Evolutionary conservation across 2,329 filamentous ascomycete species (phyloP).

Genomic region (Botryotinia convoluta): DNA sequence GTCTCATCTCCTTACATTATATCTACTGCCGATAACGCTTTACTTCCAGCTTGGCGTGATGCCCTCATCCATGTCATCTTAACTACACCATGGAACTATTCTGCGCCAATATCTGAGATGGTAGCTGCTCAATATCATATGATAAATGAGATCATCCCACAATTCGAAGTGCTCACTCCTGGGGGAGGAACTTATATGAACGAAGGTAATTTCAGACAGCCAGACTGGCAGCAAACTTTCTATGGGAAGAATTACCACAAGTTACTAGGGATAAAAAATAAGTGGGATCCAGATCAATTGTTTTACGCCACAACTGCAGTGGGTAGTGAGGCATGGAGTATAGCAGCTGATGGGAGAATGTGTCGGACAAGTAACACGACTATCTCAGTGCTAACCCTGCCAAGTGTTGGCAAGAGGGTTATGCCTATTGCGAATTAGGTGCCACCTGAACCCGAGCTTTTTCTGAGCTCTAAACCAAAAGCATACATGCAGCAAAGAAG

Average conservation of each 20-base stretch:
- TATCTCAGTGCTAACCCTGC: background rate
- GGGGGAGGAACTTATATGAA: conserved; percentile 49
- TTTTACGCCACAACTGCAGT: conserved; percentile 51
- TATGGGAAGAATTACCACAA: conserved; percentile 47
- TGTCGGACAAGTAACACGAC: conserved; percentile 33
- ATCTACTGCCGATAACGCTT: conserved; percentile 37
- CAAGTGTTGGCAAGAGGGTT: background rate
- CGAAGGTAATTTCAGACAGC: conserved; percentile 49
- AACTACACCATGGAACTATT: conserved; percentile 40
- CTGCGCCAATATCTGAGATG: conserved; percentile 35
- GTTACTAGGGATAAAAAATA: conserved; percentile 48
- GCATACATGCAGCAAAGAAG: background rate
- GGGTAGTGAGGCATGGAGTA: conserved; percentile 51
- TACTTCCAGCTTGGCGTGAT: conserved; percentile 45
- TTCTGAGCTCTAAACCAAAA: background rate
- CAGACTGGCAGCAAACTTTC: conserved; percentile 45
- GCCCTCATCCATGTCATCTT: conserved; percentile 39
- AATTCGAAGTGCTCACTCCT: conserved; percentile 42
- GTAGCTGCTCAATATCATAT: conserved; percentile 35
- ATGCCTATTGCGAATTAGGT: background rate
- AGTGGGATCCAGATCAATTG: conserved; percentile 47
- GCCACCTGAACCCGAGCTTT: too few relatives aligned
- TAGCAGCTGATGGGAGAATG: conserved; percentile 43
- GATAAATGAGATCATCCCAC: conserved; percentile 38
- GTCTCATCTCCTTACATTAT: conserved; percentile 30